Base-by-base conservation (phyloP, 140 eudicot genomes). In the Senecio squalidus region DNA sequence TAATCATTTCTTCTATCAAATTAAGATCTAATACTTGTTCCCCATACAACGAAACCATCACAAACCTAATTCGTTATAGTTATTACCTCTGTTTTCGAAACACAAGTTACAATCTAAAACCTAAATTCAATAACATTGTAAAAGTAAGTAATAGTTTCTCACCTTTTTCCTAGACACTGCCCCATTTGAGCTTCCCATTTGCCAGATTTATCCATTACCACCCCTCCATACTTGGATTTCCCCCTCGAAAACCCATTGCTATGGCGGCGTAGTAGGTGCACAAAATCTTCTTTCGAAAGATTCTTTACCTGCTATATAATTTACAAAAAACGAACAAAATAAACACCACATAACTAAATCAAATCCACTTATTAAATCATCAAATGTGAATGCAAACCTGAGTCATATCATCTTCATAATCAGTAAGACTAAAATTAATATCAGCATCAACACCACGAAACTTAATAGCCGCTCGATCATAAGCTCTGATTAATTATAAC, bases 401-500 rank as follows among this genome's bases (percentile, higher is more conserved):
- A 49, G 78, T 74, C 86, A 84, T 74, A 55, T 84, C 96, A 20
- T 82, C 92, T 50, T 80, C 92, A 65, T 86, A 86, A 66, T 81
- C 94, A 52, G 72, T 41, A 1, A 84, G 59, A 50, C 58, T 73
- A 62, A 81, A 84, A 43, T 84, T 84, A 47, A 84, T 84, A 55
- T 84, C 94, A 17, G 94, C 94, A 46, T 84, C 94, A 25, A 81
- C 79, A 14, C 94, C 94, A 2, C 94, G 74, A 46, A 84, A 84
- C 62, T 81, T 84, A 18, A 84, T 75, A 1, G 94, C 94, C 50
- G 96, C 96, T 56, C 85, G 84, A 72, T 88, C 96, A 46, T 88
- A 88, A 0, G 96, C 94, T 73, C 96, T 88, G 76, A 7, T 13
- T 27, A 65, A 14, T 6, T 3, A 49, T n/a, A 49, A 9, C 21